Percentiles rank a stretch among this genome's conserved stretches.
phyloP scores from a whole-genome alignment of 352 stramenopile genomes.

The Pythium phragmitis region DNA sequence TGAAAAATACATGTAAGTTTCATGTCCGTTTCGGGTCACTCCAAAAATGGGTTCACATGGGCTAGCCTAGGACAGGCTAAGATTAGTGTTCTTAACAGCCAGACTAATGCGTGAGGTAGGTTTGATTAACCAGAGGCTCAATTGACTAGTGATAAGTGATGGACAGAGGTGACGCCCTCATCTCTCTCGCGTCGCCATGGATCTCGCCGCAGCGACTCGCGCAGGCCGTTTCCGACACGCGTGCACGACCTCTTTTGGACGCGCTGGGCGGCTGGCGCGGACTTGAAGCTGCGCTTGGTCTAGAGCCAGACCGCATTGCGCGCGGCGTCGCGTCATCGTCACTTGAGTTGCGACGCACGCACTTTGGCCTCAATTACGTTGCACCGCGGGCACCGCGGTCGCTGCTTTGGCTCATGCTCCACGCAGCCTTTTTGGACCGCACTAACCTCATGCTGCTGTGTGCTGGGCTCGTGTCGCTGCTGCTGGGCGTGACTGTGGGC shows the following conservation, averaged over 20 bases:
- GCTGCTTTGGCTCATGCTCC: constrained; percentile 43
- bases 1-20: constrained; percentile 1
- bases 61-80: constrained; percentile 1
- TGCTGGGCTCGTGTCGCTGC: constrained; percentile 52
- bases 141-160: neutral
- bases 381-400: constrained; percentile 22
- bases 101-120: too few relatives aligned
- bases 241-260: constrained; percentile 5
- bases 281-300: constrained; percentile 8
- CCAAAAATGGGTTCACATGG: constrained; percentile 1
- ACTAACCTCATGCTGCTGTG: constrained; percentile 73
- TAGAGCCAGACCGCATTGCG: neutral
- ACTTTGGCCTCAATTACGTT: constrained; percentile 35
- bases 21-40: constrained; percentile 3
- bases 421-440: constrained; percentile 56
- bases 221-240: neutral
- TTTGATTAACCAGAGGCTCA: too few relatives aligned
- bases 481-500: constrained; percentile 51
- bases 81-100: too few relatives aligned
- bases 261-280: constrained; percentile 11
- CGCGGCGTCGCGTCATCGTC: constrained; percentile 5
- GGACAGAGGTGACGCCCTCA: neutral
- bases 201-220: neutral
- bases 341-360: neutral
- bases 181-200: neutral